Evolutionary conservation across 169 alveolate genomes (phyloP).

Genomic region (Plasmodium fragile): DNA sequence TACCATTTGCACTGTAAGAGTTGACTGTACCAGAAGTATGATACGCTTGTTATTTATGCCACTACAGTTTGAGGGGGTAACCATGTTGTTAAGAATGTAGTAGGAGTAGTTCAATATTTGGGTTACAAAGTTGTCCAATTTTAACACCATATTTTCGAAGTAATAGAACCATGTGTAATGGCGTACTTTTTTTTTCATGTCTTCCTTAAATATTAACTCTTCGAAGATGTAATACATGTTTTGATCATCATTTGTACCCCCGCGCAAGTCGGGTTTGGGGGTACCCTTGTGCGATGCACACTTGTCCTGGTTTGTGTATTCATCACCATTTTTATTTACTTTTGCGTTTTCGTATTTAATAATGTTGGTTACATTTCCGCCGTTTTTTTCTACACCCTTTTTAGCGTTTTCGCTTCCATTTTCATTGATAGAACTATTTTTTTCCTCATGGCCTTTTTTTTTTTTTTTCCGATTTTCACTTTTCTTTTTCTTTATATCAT

Average conservation of each 20-base stretch:
- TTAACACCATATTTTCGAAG: slow-evolving; percentile 57
- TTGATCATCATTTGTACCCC: slow-evolving; percentile 4
- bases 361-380: neutral
- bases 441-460: slow-evolving; percentile 9
- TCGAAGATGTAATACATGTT: slow-evolving; percentile 47
- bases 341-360: neutral
- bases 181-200: slow-evolving; percentile 19
- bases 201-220: slow-evolving; percentile 35
- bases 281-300: neutral
- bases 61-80: neutral
- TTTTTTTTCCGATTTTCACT: slow-evolving; percentile 15
- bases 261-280: neutral
- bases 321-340: neutral
- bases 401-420: slow-evolving; percentile 19
- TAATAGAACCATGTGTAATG: slow-evolving; percentile 65
- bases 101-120: slow-evolving; percentile 54
- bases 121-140: slow-evolving; percentile 27
- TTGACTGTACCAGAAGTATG: slow-evolving; percentile 12
- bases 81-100: slow-evolving; percentile 26
- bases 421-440: neutral
- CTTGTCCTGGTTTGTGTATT: neutral
- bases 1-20: neutral
- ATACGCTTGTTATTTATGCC: slow-evolving; percentile 23
- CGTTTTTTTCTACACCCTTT: slow-evolving; percentile 4
- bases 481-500: slow-evolving; percentile 25